Conservation (phyloP, 2,329 filamentous ascomycete species). For the Mycocentrospora acerina region DNA sequence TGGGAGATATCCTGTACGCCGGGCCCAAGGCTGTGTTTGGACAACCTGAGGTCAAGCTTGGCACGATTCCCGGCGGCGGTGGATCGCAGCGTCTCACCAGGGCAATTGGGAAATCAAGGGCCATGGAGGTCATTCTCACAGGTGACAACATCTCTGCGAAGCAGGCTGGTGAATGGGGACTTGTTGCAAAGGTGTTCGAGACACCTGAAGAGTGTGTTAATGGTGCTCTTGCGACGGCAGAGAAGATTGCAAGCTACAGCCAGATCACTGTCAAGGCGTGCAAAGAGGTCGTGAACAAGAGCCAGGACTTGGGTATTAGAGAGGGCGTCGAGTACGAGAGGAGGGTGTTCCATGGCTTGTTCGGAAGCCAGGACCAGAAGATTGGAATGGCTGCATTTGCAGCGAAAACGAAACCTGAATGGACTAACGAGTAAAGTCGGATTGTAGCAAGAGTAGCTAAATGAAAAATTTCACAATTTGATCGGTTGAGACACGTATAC, state of each 20-base stretch:
- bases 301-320: slow-evolving; percentile 81
- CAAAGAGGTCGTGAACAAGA: slow-evolving; percentile 99
- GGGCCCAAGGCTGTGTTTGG: slow-evolving; percentile 85
- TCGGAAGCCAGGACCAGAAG: slow-evolving; percentile 96
- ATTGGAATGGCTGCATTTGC: slow-evolving; percentile 93
- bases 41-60: slow-evolving; percentile 95
- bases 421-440: slow-evolving; percentile 69
- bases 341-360: slow-evolving; percentile 86
- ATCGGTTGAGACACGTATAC: no score
- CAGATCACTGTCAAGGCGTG: slow-evolving; percentile 83
- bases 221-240: slow-evolving; percentile 78
- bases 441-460: no score
- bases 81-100: slow-evolving; percentile 86
- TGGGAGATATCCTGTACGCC: slow-evolving; percentile 95
- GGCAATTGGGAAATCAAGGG: slow-evolving; percentile 53
- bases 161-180: slow-evolving; percentile 86
- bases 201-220: slow-evolving; percentile 80
- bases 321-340: slow-evolving; percentile 96
- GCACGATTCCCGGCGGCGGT: slow-evolving; percentile 87
- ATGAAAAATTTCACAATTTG: no score
- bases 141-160: slow-evolving; percentile 73
- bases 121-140: slow-evolving; percentile 52
- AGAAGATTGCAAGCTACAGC: slow-evolving; percentile 84
- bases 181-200: slow-evolving; percentile 80
- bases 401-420: slow-evolving; percentile 90